Base-by-base conservation (phyloP, 192 early-diverging fungal species). In the Gryganskiella cystojenkinii region DNA sequence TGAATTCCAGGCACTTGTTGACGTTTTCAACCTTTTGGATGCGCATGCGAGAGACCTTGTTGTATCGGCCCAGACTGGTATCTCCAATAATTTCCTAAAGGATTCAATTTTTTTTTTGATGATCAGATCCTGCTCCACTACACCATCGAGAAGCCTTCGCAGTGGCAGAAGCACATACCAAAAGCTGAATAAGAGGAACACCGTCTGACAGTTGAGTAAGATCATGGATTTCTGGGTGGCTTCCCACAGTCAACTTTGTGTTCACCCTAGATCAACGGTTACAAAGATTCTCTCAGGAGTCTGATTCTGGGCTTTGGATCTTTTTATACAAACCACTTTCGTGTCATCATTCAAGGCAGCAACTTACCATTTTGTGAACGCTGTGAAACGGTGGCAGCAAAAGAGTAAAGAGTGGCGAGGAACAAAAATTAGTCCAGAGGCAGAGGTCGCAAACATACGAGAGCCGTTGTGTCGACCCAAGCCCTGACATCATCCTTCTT, bases 1-100 rank as follows among this genome's bases (percentile, higher is more conserved):
- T 95, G 79, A 95, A 99, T 62, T 95, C 94, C 40, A 99, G 85
- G 19, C 95, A 94, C 80, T 92, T 94, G 86, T 97, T 97, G 37
- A 93, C 88, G 82, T 99, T 99, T 70, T 99, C 97, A 46, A 98
- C 90, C 61, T 92, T 94, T 76, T 99, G 97, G 72, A 99, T 94
- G 35, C 95, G 90, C 84, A 98, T 89, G 68, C 89, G 89, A 7
- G 97, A 96, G 73, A 88, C 90, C 61, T 89, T 90, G 84, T 96
- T 97, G 85, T 93, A 96, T 55, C 87, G 86, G 20, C 94, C 95
- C 10, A 99, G 82, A 28, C 88, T 89, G 63, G 90, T 90, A 70
- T 95, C 95, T 44, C 96, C 94, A 80, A 98, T 97, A 71, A 98
- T 95, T 89, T 98, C 96, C 87, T 88, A 81, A 50, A 37, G 6